Evolutionary conservation across 768 basidiomycete genomes (phyloP).

Genomic region (Mycena haematopus): DNA sequence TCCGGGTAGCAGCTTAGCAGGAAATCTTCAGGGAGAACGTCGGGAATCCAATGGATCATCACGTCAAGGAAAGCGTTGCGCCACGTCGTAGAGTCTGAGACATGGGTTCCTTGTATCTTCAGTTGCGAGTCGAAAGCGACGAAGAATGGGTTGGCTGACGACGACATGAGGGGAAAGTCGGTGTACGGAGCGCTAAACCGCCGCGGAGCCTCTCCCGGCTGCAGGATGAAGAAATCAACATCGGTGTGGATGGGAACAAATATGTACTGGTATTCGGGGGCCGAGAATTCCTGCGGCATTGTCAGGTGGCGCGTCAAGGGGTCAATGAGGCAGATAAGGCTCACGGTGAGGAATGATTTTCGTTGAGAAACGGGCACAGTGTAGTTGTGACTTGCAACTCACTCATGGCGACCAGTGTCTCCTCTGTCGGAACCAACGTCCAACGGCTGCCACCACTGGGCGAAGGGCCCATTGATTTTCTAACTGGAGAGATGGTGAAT

Average conservation of each 20-base stretch:
- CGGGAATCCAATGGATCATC: not conserved
- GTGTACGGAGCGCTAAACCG: conserved; percentile 7
- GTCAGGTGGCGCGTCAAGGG: not conserved
- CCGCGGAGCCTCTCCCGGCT: not conserved
- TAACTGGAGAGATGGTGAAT: too few species aligned
- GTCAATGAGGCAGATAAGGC: not conserved
- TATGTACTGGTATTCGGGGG: not conserved
- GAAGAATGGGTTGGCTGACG: conserved; percentile 10
- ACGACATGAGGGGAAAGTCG: conserved; percentile 4
- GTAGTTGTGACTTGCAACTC: not conserved
- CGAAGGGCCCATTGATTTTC: too few species aligned
- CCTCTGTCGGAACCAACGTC: conserved; percentile 6
- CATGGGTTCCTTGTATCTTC: not conserved
- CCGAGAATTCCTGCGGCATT: not conserved
- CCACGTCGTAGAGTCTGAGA: not conserved
- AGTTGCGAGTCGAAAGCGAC: not conserved
- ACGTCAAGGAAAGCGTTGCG: not conserved
- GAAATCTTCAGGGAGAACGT: not conserved
- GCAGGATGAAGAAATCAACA: too few species aligned
- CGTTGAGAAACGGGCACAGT: too few species aligned
- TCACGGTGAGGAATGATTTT: not conserved
- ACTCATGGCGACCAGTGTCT: conserved; percentile 7
- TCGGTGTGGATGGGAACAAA: conserved; percentile 7
- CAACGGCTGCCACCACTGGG: not conserved
- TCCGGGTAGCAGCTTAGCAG: not conserved